Conservation (phyloP, 805 yeast genomes). For the Scheffersomyces stipitis region DNA sequence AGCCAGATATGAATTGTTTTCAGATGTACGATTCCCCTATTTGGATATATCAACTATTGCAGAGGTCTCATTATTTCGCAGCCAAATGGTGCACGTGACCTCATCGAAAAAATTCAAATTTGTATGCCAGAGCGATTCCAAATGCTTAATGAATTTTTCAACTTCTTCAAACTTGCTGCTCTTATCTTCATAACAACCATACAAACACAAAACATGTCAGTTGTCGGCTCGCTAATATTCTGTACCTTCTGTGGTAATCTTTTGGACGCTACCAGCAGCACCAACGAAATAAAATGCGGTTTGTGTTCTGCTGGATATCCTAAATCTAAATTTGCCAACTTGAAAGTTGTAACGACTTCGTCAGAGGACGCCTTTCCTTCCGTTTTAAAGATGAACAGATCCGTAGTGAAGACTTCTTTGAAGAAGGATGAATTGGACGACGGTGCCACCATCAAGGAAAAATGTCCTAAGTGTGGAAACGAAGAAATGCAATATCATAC, state of each 20-base stretch:
- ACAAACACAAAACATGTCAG: slow-evolving; percentile 63
- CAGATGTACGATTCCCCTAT: too few species aligned
- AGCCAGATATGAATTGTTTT: too few species aligned
- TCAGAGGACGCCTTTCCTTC: slow-evolving; percentile 96
- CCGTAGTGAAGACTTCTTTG: slow-evolving; percentile 85
- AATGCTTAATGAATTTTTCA: too few species aligned
- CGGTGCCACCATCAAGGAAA: slow-evolving; percentile 96
- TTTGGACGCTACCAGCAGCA: slow-evolving; percentile 61
- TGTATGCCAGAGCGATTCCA: too few species aligned
- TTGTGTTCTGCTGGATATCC: slow-evolving; percentile 46
- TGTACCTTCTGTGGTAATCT: slow-evolving; percentile 92
- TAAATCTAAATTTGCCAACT: slow-evolving; percentile 60
- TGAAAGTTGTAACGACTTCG: slow-evolving; percentile 84
- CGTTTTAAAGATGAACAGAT: slow-evolving; percentile 70
- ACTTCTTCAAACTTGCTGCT: too few species aligned
- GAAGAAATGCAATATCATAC: slow-evolving; percentile 99
- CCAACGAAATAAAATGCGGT: slow-evolving; percentile 54
- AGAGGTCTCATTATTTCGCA: too few species aligned
- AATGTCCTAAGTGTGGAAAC: slow-evolving; percentile 97
- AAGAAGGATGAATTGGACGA: slow-evolving; percentile 79
- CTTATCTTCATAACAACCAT: too few species aligned
- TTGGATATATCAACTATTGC: too few species aligned
- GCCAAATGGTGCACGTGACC: too few species aligned
- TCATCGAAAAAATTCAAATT: too few species aligned
- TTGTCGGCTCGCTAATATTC: slow-evolving; percentile 91